Evolutionary conservation across 257 asterid species (phyloP).

Genomic region (Cruciata laevipes): DNA sequence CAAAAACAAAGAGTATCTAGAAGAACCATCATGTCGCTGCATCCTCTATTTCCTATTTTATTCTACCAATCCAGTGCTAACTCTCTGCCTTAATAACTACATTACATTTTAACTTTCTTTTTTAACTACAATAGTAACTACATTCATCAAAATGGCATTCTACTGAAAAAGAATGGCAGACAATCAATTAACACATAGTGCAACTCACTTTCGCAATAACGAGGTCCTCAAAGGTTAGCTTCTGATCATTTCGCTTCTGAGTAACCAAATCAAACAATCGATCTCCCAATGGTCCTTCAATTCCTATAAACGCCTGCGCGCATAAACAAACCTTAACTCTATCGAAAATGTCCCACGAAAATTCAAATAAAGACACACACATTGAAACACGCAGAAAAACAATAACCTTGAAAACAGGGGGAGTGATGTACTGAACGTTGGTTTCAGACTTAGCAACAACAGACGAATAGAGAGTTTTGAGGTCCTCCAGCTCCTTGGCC

Average conservation of each 20-base stretch:
- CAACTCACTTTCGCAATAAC: slow-evolving; percentile 71
- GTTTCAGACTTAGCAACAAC: slow-evolving; percentile 64
- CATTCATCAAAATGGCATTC: neutral
- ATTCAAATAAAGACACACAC: neutral
- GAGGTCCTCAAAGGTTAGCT: slow-evolving; percentile 74
- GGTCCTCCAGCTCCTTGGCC: slow-evolving; percentile 51
- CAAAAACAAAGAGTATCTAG: neutral
- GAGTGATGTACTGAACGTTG: slow-evolving; percentile 44
- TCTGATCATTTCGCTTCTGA: slow-evolving; percentile 67
- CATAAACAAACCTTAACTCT: neutral
- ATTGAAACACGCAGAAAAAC: neutral
- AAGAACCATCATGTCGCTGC: neutral
- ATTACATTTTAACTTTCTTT: too few species aligned
- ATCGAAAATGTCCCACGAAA: neutral
- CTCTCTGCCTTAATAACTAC: too few species aligned
- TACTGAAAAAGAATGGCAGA: neutral
- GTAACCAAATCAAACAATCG: slow-evolving; percentile 69
- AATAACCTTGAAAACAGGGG: slow-evolving; percentile 61
- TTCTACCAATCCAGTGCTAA: too few species aligned
- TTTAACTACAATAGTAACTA: too few species aligned
- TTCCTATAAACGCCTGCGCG: slow-evolving; percentile 51
- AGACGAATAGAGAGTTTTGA: slow-evolving; percentile 54
- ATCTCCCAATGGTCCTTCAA: slow-evolving; percentile 74
- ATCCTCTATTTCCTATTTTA: neutral
- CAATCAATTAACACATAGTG: neutral